Base-by-base conservation (phyloP, 2,329 filamentous ascomycete genomes). In the Colletotrichum tropicale region DNA sequence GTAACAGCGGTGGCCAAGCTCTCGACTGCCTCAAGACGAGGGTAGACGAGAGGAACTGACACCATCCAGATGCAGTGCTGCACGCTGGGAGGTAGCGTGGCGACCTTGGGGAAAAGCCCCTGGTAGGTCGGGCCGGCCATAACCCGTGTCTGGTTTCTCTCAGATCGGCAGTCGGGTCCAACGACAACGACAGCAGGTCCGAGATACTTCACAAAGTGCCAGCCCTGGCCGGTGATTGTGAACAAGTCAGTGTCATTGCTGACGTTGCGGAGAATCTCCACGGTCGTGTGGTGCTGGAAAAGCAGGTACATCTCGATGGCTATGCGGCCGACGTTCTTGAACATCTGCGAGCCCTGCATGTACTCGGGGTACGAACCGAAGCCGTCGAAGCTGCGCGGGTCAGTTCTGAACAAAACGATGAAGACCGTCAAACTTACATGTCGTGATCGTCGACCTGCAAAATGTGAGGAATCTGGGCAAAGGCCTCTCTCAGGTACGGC, bases 11-110 rank as follows among this genome's bases (percentile, higher is more conserved):
- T 94, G 38, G 96, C 96, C 71, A 99, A 89, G 78, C 95, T 95
- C 86, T 98, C 97, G 6, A 98, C 95, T 3, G 94, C 94, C 79
- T 98, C 97, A 18, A 99, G 87, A 3, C 97, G 92, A 26, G 97
- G 97, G 82, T 98, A 99, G 55, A 98, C 88, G 24, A 98, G 84
- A 0, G 97, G 97, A 8, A 98, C 95, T 0, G 96, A 95, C 13
- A 98, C 85, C 93, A 98, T 98, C 94, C 96, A 97, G 74, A 99
- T 92, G 81, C 96, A 98, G 84, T 99, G 97, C 85, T 99, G 97
- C 12, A 99, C 96, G 80, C 94, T 97, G 0, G 95, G 94, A 1
- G 97, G 97, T 5, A 99, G 87, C 80, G 94, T 94, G 3, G 96
- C 96, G 36, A 99, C 92, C 84, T 98, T 98, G 60, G 97, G 97